Conservation (phyloP, 2,329 filamentous ascomycete genomes). For the Cladobotryum protrusum region DNA sequence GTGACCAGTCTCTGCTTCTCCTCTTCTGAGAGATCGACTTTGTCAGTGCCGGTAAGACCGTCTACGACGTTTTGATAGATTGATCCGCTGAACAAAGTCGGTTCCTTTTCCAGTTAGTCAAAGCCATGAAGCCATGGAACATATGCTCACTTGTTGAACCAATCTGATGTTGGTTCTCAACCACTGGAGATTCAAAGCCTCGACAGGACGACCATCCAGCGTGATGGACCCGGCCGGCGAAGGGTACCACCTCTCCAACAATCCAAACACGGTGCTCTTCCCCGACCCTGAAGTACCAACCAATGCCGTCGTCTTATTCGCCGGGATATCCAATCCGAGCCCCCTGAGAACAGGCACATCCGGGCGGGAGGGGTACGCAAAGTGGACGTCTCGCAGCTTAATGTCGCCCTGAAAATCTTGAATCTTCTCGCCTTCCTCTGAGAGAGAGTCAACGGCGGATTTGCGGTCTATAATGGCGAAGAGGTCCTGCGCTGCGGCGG, state of each 20-base stretch:
- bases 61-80: slow-evolving; percentile 48
- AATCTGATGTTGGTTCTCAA: slow-evolving; percentile 46
- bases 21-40: slow-evolving; percentile 31
- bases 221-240: slow-evolving; percentile 38
- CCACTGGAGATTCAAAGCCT: slow-evolving; percentile 44
- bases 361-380: slow-evolving; percentile 53
- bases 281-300: slow-evolving; percentile 54
- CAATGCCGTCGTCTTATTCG: slow-evolving; percentile 45
- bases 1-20: slow-evolving; percentile 39
- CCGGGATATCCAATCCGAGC: slow-evolving; percentile 37
- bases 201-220: slow-evolving; percentile 38
- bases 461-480: slow-evolving; percentile 43
- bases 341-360: slow-evolving; percentile 39
- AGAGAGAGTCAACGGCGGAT: slow-evolving; percentile 38
- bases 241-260: slow-evolving; percentile 56
- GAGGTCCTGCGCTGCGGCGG: slow-evolving; percentile 40
- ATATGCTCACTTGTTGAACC: slow-evolving; percentile 34
- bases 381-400: slow-evolving; percentile 40
- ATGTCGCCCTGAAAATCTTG: slow-evolving; percentile 38
- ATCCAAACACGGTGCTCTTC: slow-evolving; percentile 51
- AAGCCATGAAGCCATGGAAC: background rate
- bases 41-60: slow-evolving; percentile 36
- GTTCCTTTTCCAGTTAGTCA: slow-evolving; percentile 32
- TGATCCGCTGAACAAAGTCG: slow-evolving; percentile 46
- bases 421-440: slow-evolving; percentile 26